These are phyloP conservation scores for Coelastrella sp. DNA, from an alignment of 139 green algal species.

Conservation along the genomic window DNA sequence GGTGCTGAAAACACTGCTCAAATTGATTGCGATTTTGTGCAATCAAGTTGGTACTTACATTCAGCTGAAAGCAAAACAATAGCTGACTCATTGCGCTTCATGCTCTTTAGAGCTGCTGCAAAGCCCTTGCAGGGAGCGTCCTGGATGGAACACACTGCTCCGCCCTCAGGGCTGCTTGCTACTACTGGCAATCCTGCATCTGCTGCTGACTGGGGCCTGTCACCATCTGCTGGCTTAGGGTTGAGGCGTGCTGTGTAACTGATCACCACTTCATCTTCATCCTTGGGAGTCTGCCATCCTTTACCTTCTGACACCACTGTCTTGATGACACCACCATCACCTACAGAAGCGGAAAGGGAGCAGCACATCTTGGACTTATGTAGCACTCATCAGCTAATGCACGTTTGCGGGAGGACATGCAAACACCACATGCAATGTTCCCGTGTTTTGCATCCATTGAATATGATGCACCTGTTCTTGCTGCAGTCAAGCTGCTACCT, in stretches of 20 bases:
- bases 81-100: conserved; percentile 84
- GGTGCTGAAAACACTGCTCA: neutral
- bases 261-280: conserved; percentile 77
- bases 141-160: conserved; percentile 63
- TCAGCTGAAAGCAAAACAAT: conserved; percentile 70
- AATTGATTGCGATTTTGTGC: neutral
- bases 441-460: no score
- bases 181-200: neutral
- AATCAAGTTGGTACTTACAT: conserved; percentile 66
- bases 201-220: neutral
- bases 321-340: conserved; percentile 87
- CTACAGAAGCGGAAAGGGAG: conserved; percentile 25
- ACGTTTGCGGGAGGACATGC: no score
- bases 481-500: no score
- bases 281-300: conserved; percentile 72
- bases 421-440: no score
- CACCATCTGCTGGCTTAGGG: neutral
- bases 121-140: conserved; percentile 64
- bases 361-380: no score
- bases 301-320: conserved; percentile 62
- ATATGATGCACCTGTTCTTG: no score
- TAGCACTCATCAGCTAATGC: no score
- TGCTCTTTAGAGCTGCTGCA: conserved; percentile 71
- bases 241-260: conserved; percentile 22
- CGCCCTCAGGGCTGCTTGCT: conserved; percentile 59